Evolutionary conservation across 768 basidiomycete species (phyloP), one percentile per base, ranked within the genome.

Genomic region (Lactarius akahatsu): DNA sequence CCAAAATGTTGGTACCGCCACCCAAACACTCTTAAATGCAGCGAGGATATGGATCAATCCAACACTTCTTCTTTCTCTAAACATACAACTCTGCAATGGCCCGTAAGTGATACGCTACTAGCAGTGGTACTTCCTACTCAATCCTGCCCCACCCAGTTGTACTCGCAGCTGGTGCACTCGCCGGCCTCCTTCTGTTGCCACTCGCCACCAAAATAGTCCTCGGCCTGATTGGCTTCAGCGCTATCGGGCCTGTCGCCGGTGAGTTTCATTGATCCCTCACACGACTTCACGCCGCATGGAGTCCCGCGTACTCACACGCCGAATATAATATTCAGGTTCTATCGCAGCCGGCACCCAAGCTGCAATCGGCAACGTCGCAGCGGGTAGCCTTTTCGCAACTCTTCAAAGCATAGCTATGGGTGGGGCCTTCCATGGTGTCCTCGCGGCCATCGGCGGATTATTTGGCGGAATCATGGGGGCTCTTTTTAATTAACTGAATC

Each of bases 261-360:
- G 20, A 15, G 40, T 10, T 32, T 11, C n/a, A 1, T 34, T 20
- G 18, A 10, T 0, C 16, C 43, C 15, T 8, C 43, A 20, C 43
- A 20, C 9, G 9, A 15, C 40, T 32, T 23, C 45, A 34, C 2
- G 50, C 13, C 13, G 8, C 23, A 8, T 4, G 30, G 23, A 26
- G 13, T 15, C 18, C 18, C 55, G 8, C 30, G 36, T 9, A 10
- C 34, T 26, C 20, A 38, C 40, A 26, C 47, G 5, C 47, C 23
- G 11, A 50, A 50, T 15, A 26, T 50, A 50, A 50, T 15, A 26
- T 50, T 11, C 38, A 74, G 74, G 74, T 18, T 66, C 70, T 2
- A 13, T 71, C 2, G 74, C 74, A 15, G 74, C 74, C 6, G 67
- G 69, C 2, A 70, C 68, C 18, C 74, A 75, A 50, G 65, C 74